Conservation (phyloP, 1,284 basidiomycete species). For the Rhodotorula sp. region DNA sequence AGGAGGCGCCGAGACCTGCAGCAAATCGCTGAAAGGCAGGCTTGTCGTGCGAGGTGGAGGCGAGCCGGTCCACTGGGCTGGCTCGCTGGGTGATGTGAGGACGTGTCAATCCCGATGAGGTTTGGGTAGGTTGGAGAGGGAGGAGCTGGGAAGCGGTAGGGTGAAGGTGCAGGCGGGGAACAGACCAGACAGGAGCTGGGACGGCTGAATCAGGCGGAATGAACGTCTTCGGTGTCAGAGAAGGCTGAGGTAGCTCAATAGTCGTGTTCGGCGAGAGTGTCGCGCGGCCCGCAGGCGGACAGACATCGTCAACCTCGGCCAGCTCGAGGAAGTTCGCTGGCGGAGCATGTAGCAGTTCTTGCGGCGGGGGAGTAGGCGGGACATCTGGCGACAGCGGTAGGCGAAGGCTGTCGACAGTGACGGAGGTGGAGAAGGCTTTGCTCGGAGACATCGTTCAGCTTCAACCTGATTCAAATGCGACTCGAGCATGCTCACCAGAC, state of each 20-base stretch:
- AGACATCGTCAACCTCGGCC: not conserved
- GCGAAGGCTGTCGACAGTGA: not conserved
- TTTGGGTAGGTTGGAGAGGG: not conserved
- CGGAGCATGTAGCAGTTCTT: not conserved
- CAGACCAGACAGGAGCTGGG: not conserved
- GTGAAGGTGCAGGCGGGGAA: not conserved
- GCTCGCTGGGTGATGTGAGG: not conserved
- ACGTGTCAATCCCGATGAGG: not conserved
- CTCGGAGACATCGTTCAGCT: too few relatives aligned
- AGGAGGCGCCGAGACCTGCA: not conserved
- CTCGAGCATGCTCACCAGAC: not conserved
- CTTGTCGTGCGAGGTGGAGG: conserved; percentile 10
- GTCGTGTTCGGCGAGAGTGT: not conserved
- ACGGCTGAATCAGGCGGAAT: not conserved
- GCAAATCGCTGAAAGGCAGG: conserved; percentile 17
- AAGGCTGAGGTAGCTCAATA: not conserved
- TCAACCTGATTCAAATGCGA: not conserved
- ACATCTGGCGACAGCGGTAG: not conserved
- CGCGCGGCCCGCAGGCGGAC: not conserved
- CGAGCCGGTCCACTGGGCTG: not conserved
- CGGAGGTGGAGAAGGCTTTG: not conserved
- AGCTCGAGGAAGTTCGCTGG: not conserved
- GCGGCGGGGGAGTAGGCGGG: not conserved
- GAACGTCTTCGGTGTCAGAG: not conserved
- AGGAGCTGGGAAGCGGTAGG: conserved; percentile 3